phyloP scores from a whole-genome alignment of 2,329 filamentous ascomycete species.

The Emergomyces pasteurianus region DNA sequence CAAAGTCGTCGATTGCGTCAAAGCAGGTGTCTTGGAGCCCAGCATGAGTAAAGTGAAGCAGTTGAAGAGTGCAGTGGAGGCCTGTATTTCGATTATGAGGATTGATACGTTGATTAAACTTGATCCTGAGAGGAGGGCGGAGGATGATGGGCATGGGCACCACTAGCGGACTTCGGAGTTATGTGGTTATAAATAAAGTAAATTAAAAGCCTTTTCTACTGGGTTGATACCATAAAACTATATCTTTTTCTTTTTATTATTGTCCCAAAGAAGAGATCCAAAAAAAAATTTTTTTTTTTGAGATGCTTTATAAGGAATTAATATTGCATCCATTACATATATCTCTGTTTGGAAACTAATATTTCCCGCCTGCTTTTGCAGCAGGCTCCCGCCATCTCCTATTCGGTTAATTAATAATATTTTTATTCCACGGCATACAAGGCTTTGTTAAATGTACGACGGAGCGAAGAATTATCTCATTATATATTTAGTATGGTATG shows the following conservation, averaged over 20 bases:
- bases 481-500: neutral
- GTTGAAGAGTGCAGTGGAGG: constrained; percentile 96
- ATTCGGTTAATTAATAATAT: neutral
- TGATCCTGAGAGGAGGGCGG: constrained; percentile 70
- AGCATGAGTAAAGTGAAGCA: constrained; percentile 98
- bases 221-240: neutral
- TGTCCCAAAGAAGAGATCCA: neutral
- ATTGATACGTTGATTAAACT: constrained; percentile 98
- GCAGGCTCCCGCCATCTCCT: neutral
- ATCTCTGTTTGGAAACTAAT: neutral
- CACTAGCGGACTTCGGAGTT: constrained; percentile 36
- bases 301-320: neutral
- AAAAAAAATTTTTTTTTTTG: neutral
- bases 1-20: constrained; percentile 84
- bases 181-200: constrained; percentile 17
- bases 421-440: neutral
- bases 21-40: constrained; percentile 89
- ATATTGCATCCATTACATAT: neutral
- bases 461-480: neutral
- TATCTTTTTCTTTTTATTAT: neutral
- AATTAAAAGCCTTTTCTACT: neutral
- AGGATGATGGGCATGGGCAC: constrained; percentile 78
- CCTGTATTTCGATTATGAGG: constrained; percentile 97
- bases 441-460: neutral
- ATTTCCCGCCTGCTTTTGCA: neutral